Percentiles rank a stretch among this genome's conserved stretches.
These are phyloP conservation scores for Gloeostereum incarnatum DNA, from an alignment of 768 basidiomycete species.

Conservation along the genomic window DNA sequence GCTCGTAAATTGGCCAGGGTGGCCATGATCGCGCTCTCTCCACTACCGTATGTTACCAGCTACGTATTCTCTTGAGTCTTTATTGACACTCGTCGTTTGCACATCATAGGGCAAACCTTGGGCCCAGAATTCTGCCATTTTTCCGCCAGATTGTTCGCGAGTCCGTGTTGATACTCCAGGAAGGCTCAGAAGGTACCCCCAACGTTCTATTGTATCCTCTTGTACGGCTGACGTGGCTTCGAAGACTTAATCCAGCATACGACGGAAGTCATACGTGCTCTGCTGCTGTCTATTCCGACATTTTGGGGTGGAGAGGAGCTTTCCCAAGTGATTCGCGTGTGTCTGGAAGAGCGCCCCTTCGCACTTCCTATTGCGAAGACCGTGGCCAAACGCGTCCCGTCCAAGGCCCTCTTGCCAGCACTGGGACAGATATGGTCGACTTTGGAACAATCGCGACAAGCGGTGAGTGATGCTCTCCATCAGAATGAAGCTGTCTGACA, in stretches of 20 bases:
- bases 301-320: conserved; percentile 70
- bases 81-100: conserved; percentile 6
- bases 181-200: conserved; percentile 25
- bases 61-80: neutral
- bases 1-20: conserved; percentile 23
- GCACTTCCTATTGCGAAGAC: conserved; percentile 47
- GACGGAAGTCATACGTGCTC: conserved; percentile 47
- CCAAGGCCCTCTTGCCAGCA: conserved; percentile 59
- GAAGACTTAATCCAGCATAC: conserved; percentile 23
- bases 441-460: conserved; percentile 19
- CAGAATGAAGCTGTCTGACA: neutral
- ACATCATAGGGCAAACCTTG: conserved; percentile 53
- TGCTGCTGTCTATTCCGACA: conserved; percentile 68
- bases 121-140: conserved; percentile 82
- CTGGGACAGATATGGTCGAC: conserved; percentile 50
- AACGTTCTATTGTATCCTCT: neutral
- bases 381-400: conserved; percentile 60
- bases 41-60: conserved; percentile 53
- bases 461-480: conserved; percentile 19
- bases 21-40: conserved; percentile 46
- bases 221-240: too few species aligned
- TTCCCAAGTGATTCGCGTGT: conserved; percentile 42
- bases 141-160: conserved; percentile 64
- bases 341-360: conserved; percentile 36
- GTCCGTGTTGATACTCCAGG: conserved; percentile 38